A percentile compares a stretch with the other conserved stretches of the same genome.
Evolutionary conservation across 106 monocot genomes (phyloP).

Genomic region (Dendrobium chrysotoxum): DNA sequence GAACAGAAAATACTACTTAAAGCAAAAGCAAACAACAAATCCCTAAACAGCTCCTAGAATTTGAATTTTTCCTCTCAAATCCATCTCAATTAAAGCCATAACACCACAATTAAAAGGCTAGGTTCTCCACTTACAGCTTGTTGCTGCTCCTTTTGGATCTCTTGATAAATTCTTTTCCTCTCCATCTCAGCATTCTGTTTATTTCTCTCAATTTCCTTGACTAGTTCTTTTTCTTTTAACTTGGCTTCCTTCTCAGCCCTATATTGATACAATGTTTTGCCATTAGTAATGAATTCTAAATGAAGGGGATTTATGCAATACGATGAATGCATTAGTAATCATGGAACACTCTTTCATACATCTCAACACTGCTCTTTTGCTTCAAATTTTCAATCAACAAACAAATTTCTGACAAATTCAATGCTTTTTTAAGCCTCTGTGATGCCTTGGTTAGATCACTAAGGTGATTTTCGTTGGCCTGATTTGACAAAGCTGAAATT

Average conservation of each 20-base stretch:
- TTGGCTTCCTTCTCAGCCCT: slow-evolving; percentile 62
- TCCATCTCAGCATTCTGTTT: slow-evolving; percentile 46
- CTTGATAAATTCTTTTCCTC: slow-evolving; percentile 55
- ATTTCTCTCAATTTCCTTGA: slow-evolving; percentile 50
- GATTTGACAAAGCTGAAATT: slow-evolving; percentile 33
- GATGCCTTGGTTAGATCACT: slow-evolving; percentile 40
- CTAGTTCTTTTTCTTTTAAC: slow-evolving; percentile 53
- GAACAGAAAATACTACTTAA: no score
- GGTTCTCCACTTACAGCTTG: slow-evolving; percentile 38
- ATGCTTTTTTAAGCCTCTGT: slow-evolving; percentile 40
- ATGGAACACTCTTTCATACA: slow-evolving; percentile 30
- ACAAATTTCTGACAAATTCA: slow-evolving; percentile 36
- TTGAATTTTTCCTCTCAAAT: no score
- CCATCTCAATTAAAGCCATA: no score
- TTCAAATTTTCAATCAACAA: slow-evolving; percentile 54
- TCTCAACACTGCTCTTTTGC: slow-evolving; percentile 37
- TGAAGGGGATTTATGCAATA: not conserved
- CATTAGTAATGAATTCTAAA: not conserved
- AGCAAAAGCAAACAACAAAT: no score
- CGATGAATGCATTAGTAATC: not conserved
- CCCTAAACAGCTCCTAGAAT: no score
- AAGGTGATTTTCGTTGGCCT: slow-evolving; percentile 16
- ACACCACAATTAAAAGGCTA: not conserved
- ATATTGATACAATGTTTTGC: not conserved
- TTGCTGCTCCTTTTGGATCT: slow-evolving; percentile 52